Base-by-base conservation (phyloP, 1,284 basidiomycete genomes). In the Sporisorium reilianum region DNA sequence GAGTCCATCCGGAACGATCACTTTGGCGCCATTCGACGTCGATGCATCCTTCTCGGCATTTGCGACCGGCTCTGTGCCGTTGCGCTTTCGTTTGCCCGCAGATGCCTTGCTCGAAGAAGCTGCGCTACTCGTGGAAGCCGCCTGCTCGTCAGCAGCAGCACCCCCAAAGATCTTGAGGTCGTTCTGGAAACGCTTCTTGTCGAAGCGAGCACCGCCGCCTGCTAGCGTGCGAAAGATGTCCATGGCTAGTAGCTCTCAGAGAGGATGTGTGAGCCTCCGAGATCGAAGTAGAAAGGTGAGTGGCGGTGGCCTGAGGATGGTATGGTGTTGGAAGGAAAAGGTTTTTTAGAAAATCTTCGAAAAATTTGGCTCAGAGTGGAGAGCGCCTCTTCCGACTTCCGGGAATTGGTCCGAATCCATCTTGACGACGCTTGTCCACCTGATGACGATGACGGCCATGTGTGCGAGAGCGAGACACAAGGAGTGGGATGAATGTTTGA, bases 141-240 rank as follows among this genome's bases (percentile, higher is more conserved):
- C 58, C 25, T 44, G 22, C 12, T 55, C 55, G 25, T 58, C 57
- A 38, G 48, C 48, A 32, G 48, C 48, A 23, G 59, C 54, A 12
- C 60, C 88, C 85, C 60, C 87, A 85, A 97, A 96, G 5, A 94
- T 85, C 28, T 89, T 85, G 20, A 93, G 88, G 82, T 95, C 93
- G 1, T 86, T 85, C 75, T 89, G 87, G 85, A 93, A 95, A 32
- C 89, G 87, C 28, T 87, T 88, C 85, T 92, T 94, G 88, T 95
- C 89, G 78, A 96, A 96, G 53, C 46, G 67, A 54, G 67, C 79
- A 45, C 58, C 84, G 62, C 70, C 80, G 5, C 73, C 64, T 1
- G 79, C 63, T 2, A 85, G 75, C 11, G 79, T 75, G 6, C 81
- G 62, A 56, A 85, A 85, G 10, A 84, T 77, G 76, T 85, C 84